Conservation (phyloP, 345 rosid species). For the Anastatica hierochuntica region DNA sequence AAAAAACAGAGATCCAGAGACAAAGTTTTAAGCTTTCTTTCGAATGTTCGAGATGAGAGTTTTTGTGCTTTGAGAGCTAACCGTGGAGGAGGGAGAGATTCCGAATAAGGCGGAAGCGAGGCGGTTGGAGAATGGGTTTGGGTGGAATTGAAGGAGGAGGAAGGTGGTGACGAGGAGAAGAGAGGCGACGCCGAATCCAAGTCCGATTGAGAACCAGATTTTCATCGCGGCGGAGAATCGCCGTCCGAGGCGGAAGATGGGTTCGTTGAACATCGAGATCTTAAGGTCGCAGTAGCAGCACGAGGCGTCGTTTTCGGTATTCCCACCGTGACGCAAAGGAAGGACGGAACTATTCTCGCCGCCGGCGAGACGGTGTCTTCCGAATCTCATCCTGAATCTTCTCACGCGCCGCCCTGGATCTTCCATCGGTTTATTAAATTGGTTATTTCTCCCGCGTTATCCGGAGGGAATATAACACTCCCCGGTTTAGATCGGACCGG, state of each 20-base stretch:
- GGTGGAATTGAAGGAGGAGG: slow-evolving; percentile 17
- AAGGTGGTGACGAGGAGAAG: slow-evolving; percentile 42
- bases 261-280: slow-evolving; percentile 32
- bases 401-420: slow-evolving; percentile 25
- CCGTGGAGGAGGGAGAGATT: slow-evolving; percentile 30
- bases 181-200: slow-evolving; percentile 53
- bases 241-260: slow-evolving; percentile 55
- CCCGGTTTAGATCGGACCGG: too few relatives aligned
- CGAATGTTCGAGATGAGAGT: background rate
- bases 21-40: background rate
- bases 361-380: background rate
- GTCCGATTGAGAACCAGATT: slow-evolving; percentile 79
- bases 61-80: slow-evolving; percentile 9
- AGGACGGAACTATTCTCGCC: background rate
- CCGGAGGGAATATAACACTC: too few relatives aligned
- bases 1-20: background rate
- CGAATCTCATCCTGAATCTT: slow-evolving; percentile 24
- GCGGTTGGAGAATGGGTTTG: slow-evolving; percentile 7
- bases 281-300: slow-evolving; percentile 59
- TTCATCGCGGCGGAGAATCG: slow-evolving; percentile 35
- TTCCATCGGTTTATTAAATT: slow-evolving; percentile 7
- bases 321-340: background rate
- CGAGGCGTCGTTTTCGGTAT: slow-evolving; percentile 21
- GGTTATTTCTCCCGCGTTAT: too few relatives aligned
- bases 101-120: slow-evolving; percentile 31